Evolutionary conservation across 2,329 filamentous ascomycete genomes (phyloP).

Genomic region (Colletotrichum spinosum): DNA sequence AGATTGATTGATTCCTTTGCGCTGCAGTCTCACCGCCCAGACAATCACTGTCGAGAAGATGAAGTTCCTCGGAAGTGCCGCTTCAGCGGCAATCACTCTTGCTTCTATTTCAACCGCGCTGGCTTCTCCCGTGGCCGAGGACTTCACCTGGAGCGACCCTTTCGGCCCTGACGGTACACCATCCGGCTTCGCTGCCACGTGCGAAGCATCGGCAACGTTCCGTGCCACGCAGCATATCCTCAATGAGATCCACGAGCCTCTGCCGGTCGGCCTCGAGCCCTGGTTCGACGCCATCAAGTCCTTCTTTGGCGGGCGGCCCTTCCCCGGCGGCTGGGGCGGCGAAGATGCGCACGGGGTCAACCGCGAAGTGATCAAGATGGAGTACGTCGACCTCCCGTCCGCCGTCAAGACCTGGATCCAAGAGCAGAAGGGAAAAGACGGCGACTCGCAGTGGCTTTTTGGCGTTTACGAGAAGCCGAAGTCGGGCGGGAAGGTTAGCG

Average conservation of each 20-base stretch:
- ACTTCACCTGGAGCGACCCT: constrained; percentile 46
- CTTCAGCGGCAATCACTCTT: too few relatives aligned
- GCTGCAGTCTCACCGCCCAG: too few relatives aligned
- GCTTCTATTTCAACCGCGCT: too few relatives aligned
- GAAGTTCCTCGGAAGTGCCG: too few relatives aligned
- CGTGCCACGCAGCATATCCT: constrained; percentile 46
- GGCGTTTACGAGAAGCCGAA: constrained; percentile 45
- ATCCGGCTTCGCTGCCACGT: constrained; percentile 44
- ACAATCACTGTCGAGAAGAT: too few relatives aligned
- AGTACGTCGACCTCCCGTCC: constrained; percentile 47
- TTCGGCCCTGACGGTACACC: constrained; percentile 45
- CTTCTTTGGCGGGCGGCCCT: constrained; percentile 42
- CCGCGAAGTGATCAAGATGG: constrained; percentile 53
- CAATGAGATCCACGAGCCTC: constrained; percentile 40
- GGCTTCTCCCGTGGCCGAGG: constrained; percentile 33
- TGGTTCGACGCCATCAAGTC: constrained; percentile 43
- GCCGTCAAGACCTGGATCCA: constrained; percentile 40
- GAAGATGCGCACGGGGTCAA: constrained; percentile 52
- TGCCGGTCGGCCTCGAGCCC: constrained; percentile 41
- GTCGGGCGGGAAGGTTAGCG: constrained; percentile 38
- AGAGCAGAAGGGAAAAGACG: constrained; percentile 41
- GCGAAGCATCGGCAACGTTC: constrained; percentile 43
- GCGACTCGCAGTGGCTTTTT: constrained; percentile 44
- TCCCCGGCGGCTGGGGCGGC: constrained; percentile 56
- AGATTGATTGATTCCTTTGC: too few relatives aligned